phyloP scores from a whole-genome alignment of 306 rosid species.

The Malus asiatica region DNA sequence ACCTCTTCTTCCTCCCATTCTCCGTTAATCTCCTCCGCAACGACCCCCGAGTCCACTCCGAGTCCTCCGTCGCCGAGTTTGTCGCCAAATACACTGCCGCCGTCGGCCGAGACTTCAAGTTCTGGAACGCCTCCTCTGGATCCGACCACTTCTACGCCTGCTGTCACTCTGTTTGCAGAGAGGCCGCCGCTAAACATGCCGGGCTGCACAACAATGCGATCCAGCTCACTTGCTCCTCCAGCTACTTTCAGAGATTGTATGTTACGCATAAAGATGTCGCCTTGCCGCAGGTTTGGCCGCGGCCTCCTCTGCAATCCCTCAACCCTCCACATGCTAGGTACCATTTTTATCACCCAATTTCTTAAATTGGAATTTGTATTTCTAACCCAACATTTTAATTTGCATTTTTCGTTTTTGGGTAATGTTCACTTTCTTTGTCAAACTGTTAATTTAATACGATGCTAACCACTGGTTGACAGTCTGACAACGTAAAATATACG shows the following conservation, averaged over 20 bases:
- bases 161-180: conserved; percentile 32
- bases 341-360: background rate
- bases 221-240: conserved; percentile 32
- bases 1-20: conserved; percentile 25
- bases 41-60: conserved; percentile 24
- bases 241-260: conserved; percentile 25
- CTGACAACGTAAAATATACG: too few relatives aligned
- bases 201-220: conserved; percentile 23
- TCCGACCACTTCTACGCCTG: conserved; percentile 25
- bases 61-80: conserved; percentile 17
- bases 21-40: conserved; percentile 27
- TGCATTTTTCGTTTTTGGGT: background rate
- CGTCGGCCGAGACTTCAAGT: conserved; percentile 2
- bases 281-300: conserved; percentile 32
- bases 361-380: background rate
- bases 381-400: background rate
- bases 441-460: too few relatives aligned
- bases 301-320: conserved; percentile 7
- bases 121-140: conserved; percentile 26
- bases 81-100: conserved; percentile 1
- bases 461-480: too few relatives aligned
- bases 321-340: conserved; percentile 21
- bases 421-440: background rate
- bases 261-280: conserved; percentile 23
- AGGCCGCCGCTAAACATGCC: conserved; percentile 8